phyloP scores from a whole-genome alignment of 495 filamentous ascomycete genomes.

The Beverwykella pulmonaria region DNA sequence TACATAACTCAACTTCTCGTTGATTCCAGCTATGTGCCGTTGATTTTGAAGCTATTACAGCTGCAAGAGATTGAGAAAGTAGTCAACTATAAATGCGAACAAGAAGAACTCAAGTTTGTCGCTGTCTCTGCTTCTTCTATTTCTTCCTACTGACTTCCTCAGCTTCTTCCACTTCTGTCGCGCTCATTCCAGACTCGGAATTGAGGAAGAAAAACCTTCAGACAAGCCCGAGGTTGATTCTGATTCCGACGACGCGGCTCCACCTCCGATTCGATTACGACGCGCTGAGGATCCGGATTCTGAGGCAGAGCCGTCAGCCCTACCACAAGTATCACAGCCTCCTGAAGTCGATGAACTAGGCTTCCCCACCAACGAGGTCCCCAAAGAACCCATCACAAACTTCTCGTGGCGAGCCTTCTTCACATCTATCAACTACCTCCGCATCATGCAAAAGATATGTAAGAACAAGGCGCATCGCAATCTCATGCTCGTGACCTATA shows the following conservation, averaged over 20 bases:
- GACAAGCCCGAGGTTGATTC: constrained; percentile 42
- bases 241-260: constrained; percentile 71
- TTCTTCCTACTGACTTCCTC: background rate
- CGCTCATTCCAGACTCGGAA: constrained; percentile 37
- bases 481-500: constrained; percentile 90
- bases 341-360: constrained; percentile 90
- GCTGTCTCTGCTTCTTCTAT: background rate
- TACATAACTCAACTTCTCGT: constrained; percentile 91
- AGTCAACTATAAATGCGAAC: constrained; percentile 82
- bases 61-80: constrained; percentile 87
- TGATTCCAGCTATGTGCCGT: constrained; percentile 89
- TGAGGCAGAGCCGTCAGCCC: constrained; percentile 9
- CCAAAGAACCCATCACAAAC: constrained; percentile 79
- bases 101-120: constrained; percentile 75
- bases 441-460: constrained; percentile 95
- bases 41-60: constrained; percentile 89
- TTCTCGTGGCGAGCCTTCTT: constrained; percentile 96
- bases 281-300: constrained; percentile 18
- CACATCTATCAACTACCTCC: constrained; percentile 87
- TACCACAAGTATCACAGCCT: constrained; percentile 46
- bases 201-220: constrained; percentile 24
- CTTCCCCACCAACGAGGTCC: constrained; percentile 60
- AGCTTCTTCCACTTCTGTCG: constrained; percentile 87
- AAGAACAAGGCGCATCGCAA: constrained; percentile 93
- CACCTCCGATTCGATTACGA: constrained; percentile 64